Conservation (phyloP, 352 stramenopile species). For the Blastocystis sp. region DNA sequence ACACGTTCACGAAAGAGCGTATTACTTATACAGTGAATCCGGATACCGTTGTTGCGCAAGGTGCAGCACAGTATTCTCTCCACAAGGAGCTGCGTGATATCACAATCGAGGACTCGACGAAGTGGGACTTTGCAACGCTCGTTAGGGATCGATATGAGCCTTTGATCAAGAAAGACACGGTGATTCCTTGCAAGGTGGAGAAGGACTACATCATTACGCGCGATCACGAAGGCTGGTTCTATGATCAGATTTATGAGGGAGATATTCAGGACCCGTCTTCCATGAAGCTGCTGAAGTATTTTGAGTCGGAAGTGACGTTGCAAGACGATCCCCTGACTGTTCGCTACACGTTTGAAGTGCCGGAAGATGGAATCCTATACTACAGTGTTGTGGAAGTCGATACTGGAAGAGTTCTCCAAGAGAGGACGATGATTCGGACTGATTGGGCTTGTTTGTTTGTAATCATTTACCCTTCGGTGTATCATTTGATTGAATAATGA, state of each 20-base stretch:
- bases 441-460: not conserved
- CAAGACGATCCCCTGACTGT: conserved; percentile 6
- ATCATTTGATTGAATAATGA: too few species aligned
- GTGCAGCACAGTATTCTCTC: conserved; percentile 65
- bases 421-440: not conserved
- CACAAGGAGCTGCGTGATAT: not conserved
- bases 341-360: not conserved
- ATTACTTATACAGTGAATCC: conserved; percentile 73
- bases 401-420: not conserved
- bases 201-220: not conserved
- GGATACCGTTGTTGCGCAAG: conserved; percentile 94
- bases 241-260: not conserved
- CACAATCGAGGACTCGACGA: not conserved
- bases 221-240: not conserved
- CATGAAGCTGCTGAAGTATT: not conserved
- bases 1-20: conserved; percentile 78
- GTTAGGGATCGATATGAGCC: too few species aligned
- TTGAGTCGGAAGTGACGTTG: not conserved
- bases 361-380: not conserved
- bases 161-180: not conserved
- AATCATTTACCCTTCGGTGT: not conserved
- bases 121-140: not conserved
- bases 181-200: not conserved
- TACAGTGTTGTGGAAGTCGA: conserved; percentile 1
- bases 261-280: not conserved